phyloP scores from a whole-genome alignment of 805 yeast species.

The Candida suzukii region DNA sequence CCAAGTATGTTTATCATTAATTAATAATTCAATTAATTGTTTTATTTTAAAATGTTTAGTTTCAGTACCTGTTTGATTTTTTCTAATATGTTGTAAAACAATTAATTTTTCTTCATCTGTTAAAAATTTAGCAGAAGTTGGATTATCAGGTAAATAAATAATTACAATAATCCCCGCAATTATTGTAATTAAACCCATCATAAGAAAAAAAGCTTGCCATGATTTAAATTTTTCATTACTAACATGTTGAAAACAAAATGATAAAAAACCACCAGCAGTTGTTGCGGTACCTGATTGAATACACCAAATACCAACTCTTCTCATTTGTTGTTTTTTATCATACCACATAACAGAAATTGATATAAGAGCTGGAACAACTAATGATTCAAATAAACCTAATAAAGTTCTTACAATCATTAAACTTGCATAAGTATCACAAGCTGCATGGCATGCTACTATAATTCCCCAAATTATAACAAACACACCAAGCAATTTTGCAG shows the following conservation, averaged over 20 bases:
- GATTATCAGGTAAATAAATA: conserved; percentile 50
- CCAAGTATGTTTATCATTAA: conserved; percentile 27
- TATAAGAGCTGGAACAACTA: conserved; percentile 47
- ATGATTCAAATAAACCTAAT: conserved; percentile 41
- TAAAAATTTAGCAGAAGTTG: conserved; percentile 36
- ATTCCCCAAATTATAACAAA: conserved; percentile 50
- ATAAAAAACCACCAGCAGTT: conserved; percentile 44
- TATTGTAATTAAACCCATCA: conserved; percentile 54
- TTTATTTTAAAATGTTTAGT: conserved; percentile 19
- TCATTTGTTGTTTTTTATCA: conserved; percentile 35
- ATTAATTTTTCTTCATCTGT: conserved; percentile 26
- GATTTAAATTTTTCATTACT: conserved; percentile 28
- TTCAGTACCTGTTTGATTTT: conserved; percentile 17
- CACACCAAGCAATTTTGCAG: background rate
- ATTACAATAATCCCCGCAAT: conserved; percentile 39
- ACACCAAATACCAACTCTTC: conserved; percentile 34
- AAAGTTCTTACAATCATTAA: conserved; percentile 35
- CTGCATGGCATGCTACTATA: conserved; percentile 39
- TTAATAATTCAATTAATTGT: conserved; percentile 19
- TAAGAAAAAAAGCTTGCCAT: conserved; percentile 56
- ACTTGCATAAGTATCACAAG: conserved; percentile 29
- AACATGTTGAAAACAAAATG: conserved; percentile 45
- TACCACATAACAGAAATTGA: conserved; percentile 41
- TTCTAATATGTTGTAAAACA: conserved; percentile 23
- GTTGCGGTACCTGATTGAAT: conserved; percentile 39